Evolutionary conservation across 2,329 filamentous ascomycete genomes (phyloP).

Genomic region (Alternaria sp.): DNA sequence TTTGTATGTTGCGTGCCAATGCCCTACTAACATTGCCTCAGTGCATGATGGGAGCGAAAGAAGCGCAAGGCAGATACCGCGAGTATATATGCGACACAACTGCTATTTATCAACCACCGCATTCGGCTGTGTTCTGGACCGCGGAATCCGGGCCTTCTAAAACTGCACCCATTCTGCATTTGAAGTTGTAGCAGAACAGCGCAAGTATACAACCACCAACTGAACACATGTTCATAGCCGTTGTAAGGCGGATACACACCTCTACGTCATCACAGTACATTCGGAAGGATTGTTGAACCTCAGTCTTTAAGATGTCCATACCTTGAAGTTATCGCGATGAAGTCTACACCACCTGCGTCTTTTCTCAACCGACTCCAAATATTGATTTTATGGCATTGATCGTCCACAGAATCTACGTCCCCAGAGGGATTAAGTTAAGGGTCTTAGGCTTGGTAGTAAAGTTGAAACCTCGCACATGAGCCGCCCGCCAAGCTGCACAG

Average conservation of each 20-base stretch:
- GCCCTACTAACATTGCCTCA: neutral
- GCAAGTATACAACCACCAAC: no score
- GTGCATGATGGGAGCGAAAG: neutral
- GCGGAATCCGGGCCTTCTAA: neutral
- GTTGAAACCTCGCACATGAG: no score
- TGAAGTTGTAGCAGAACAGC: no score
- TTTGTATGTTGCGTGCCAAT: neutral
- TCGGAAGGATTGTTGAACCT: no score
- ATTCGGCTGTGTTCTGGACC: neutral
- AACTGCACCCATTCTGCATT: no score
- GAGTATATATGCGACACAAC: neutral
- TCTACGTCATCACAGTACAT: neutral
- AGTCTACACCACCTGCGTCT: neutral
- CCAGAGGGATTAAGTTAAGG: no score
- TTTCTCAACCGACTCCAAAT: no score
- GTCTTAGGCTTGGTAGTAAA: no score
- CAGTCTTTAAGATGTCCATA: neutral
- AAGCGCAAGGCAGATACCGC: neutral
- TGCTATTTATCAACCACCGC: neutral
- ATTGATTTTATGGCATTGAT: no score
- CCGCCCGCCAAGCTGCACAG: no score
- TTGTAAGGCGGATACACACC: neutral
- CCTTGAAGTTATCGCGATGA: neutral
- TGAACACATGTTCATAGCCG: neutral
- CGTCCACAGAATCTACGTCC: no score